phyloP scores from a whole-genome alignment of 2,329 filamentous ascomycete species.

The Hymenoscyphus albidus region DNA sequence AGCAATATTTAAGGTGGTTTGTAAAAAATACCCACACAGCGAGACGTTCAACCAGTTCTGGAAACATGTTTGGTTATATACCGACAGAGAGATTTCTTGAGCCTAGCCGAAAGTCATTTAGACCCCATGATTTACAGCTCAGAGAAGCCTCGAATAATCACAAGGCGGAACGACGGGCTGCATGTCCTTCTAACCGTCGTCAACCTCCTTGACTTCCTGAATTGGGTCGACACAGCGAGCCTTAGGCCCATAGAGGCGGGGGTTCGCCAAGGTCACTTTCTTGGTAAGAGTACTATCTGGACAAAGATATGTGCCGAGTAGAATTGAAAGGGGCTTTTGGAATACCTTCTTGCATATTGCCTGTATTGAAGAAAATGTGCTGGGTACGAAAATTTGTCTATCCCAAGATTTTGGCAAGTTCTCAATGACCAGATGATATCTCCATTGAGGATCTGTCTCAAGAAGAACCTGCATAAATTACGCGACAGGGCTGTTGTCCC shows the following conservation, averaged over 20 bases:
- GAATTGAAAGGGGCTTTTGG: neutral
- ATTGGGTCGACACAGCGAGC: neutral
- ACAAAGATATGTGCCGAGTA: constrained; percentile 8
- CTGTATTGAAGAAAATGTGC: constrained; percentile 10
- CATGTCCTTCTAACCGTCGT: constrained; percentile 16
- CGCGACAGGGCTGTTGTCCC: constrained; percentile 1
- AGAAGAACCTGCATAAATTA: neutral
- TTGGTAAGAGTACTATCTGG: neutral
- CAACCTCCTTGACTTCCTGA: constrained; percentile 4
- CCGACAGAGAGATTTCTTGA: neutral
- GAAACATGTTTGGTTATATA: constrained; percentile 4
- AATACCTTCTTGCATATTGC: constrained; percentile 14
- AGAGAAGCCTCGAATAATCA: neutral
- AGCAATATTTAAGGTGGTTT: neutral
- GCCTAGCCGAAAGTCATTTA: neutral
- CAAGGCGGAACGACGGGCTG: constrained; percentile 14
- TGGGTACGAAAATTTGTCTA: neutral
- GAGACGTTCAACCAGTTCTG: neutral
- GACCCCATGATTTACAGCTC: neutral
- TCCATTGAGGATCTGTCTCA: neutral
- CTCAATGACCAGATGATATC: constrained; percentile 13
- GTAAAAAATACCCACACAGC: neutral
- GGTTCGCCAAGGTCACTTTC: neutral
- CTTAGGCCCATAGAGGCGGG: neutral
- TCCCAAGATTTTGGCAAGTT: neutral